These are phyloP conservation scores for Ilex aquifolium DNA, from an alignment of 257 asterid genomes.

Conservation along the genomic window DNA sequence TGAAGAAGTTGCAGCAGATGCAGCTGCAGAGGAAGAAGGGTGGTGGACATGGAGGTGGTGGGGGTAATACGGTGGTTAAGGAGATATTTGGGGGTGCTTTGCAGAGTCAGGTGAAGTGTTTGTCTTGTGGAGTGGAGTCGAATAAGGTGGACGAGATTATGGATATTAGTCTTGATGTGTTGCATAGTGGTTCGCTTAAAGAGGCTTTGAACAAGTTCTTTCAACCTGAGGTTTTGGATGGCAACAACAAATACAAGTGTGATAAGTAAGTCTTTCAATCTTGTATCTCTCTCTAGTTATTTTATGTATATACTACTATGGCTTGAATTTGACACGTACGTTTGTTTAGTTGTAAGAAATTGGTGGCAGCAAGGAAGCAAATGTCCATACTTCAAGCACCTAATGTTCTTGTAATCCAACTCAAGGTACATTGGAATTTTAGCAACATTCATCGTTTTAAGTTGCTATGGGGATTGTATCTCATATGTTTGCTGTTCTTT, in stretches of 20 bases:
- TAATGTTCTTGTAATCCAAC: constrained; percentile 90
- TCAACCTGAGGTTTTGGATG: constrained; percentile 91
- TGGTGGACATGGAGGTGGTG: constrained; percentile 47
- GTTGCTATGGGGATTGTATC: neutral
- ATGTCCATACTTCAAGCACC: constrained; percentile 93
- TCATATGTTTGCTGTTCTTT: neutral
- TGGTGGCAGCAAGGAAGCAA: constrained; percentile 97
- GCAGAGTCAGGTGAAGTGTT: constrained; percentile 93
- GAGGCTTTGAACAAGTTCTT: constrained; percentile 86
- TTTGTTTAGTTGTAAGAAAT: constrained; percentile 79
- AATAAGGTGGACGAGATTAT: constrained; percentile 96
- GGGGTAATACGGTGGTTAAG: constrained; percentile 61
- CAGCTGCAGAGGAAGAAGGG: constrained; percentile 53
- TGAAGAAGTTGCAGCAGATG: constrained; percentile 80
- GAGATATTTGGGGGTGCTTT: constrained; percentile 93
- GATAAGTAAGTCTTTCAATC: constrained; percentile 56
- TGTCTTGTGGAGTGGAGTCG: constrained; percentile 94
- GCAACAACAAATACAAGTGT: constrained; percentile 87
- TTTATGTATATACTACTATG: constrained; percentile 2
- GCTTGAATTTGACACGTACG: constrained; percentile 23
- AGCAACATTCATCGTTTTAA: constrained; percentile 8
- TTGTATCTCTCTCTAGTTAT: neutral
- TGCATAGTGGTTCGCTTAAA: constrained; percentile 74
- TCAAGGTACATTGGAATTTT: constrained; percentile 53
- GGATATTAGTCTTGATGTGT: constrained; percentile 94